These are phyloP conservation scores for Prototheca cutis DNA, from an alignment of 163 green algal species.

Conservation along the genomic window DNA sequence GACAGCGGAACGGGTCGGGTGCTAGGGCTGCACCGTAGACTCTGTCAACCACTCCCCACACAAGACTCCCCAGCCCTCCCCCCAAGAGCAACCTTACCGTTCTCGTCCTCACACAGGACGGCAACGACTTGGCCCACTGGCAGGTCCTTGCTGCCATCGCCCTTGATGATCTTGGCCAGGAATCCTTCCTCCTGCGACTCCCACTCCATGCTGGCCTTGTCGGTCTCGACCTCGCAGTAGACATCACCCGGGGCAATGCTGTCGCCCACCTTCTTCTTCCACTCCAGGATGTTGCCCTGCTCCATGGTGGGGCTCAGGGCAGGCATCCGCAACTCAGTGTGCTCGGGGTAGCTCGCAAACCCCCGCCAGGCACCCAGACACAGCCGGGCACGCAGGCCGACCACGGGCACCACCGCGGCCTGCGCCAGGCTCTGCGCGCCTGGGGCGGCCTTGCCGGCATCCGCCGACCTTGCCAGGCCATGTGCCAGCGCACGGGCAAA, in stretches of 20 bases:
- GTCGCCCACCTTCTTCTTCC: slow-evolving; percentile 70
- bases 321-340: slow-evolving; percentile 42
- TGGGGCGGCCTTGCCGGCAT: too few relatives aligned
- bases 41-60: too few relatives aligned
- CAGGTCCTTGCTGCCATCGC: slow-evolving; percentile 59
- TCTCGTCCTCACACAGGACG: slow-evolving; percentile 83
- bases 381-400: background rate
- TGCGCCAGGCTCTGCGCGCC: too few relatives aligned
- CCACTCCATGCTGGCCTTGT: slow-evolving; percentile 91
- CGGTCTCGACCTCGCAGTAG: slow-evolving; percentile 84
- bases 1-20: too few relatives aligned
- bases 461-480: too few relatives aligned
- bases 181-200: slow-evolving; percentile 84
- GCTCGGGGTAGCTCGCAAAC: slow-evolving; percentile 14
- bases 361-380: background rate
- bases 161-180: slow-evolving; percentile 81
- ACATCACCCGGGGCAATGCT: slow-evolving; percentile 61
- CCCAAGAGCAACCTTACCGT: too few relatives aligned
- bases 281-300: slow-evolving; percentile 67
- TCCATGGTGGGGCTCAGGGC: slow-evolving; percentile 54
- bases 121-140: slow-evolving; percentile 55
- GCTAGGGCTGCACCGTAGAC: too few relatives aligned
- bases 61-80: too few relatives aligned
- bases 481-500: too few relatives aligned
- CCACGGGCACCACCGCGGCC: too few relatives aligned